Evolutionary conservation across 495 filamentous ascomycete species (phyloP).

Genomic region (Articulospora tetracladia): DNA sequence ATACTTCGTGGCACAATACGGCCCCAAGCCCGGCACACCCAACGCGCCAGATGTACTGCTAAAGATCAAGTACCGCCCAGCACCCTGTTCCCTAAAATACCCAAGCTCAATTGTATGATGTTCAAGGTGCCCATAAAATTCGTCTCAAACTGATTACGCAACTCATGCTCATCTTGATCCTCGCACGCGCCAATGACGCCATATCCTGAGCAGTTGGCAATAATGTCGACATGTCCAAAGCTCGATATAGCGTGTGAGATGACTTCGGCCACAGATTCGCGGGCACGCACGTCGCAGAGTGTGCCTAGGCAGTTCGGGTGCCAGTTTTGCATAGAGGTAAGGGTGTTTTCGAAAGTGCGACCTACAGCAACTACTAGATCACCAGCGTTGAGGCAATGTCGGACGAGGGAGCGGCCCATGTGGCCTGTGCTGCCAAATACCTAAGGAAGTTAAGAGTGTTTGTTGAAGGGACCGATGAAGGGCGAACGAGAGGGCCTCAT

Average conservation of each 20-base stretch:
- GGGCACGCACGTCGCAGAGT: slow-evolving; percentile 84
- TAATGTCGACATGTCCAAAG: slow-evolving; percentile 82
- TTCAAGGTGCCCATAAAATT: slow-evolving; percentile 94
- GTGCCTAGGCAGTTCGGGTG: slow-evolving; percentile 69
- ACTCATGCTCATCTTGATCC: slow-evolving; percentile 92
- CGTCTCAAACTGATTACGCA: slow-evolving; percentile 94
- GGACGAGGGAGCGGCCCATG: slow-evolving; percentile 87
- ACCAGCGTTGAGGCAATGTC: slow-evolving; percentile 70
- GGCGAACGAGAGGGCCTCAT: background rate
- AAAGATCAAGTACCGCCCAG: slow-evolving; percentile 88
- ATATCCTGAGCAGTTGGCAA: slow-evolving; percentile 89
- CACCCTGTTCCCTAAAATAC: slow-evolving; percentile 77
- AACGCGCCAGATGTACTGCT: slow-evolving; percentile 85
- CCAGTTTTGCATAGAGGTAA: slow-evolving; percentile 65
- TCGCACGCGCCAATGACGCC: slow-evolving; percentile 95
- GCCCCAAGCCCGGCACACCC: slow-evolving; percentile 86
- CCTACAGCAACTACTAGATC: slow-evolving; percentile 91
- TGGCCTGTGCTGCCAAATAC: slow-evolving; percentile 95
- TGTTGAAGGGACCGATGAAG: background rate
- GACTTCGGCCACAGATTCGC: slow-evolving; percentile 69
- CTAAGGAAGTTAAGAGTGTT: slow-evolving; percentile 33
- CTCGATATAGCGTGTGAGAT: slow-evolving; percentile 62
- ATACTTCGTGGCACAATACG: slow-evolving; percentile 95
- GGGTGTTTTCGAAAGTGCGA: slow-evolving; percentile 73
- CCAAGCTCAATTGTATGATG: slow-evolving; percentile 85